Evolutionary conservation across 768 basidiomycete genomes (phyloP).

Genomic region (Tricholoma flavovirens): DNA sequence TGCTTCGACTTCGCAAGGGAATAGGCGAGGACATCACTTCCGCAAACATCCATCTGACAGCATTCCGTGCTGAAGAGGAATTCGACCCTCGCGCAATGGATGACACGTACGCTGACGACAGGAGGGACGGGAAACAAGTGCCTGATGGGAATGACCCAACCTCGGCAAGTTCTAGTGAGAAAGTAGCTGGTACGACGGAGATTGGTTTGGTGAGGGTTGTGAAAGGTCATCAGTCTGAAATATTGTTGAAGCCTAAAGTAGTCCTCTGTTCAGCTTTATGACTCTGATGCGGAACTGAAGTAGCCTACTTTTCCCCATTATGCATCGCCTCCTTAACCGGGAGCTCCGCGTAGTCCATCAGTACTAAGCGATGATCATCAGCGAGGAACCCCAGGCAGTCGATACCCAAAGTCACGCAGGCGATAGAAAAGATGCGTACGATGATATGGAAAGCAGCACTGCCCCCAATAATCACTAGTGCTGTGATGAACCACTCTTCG

Average conservation of each 20-base stretch:
- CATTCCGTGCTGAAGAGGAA: not conserved
- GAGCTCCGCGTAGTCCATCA: no score
- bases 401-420: conserved; percentile 23
- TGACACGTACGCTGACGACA: conserved; percentile 6
- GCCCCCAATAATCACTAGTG: conserved; percentile 57
- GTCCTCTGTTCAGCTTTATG: conserved; percentile 5
- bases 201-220: conserved; percentile 1
- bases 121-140: not conserved
- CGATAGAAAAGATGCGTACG: conserved; percentile 37
- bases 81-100: conserved; percentile 7
- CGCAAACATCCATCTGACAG: not conserved
- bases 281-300: not conserved
- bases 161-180: not conserved
- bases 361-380: no score
- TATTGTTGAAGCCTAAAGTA: conserved; percentile 5
- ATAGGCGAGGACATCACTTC: conserved; percentile 9
- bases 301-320: no score
- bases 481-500: conserved; percentile 43
- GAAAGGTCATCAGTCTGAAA: not conserved
- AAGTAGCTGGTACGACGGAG: conserved; percentile 3
- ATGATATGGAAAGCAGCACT: conserved; percentile 53
- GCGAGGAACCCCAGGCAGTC: no score
- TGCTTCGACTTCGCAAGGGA: conserved; percentile 3
- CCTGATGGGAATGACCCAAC: not conserved
- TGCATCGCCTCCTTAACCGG: no score